A percentile compares a stretch with the other conserved stretches of the same genome.
These are phyloP conservation scores for Colletotrichum tropicale DNA, from an alignment of 2,329 filamentous ascomycete genomes.

Conservation along the genomic window DNA sequence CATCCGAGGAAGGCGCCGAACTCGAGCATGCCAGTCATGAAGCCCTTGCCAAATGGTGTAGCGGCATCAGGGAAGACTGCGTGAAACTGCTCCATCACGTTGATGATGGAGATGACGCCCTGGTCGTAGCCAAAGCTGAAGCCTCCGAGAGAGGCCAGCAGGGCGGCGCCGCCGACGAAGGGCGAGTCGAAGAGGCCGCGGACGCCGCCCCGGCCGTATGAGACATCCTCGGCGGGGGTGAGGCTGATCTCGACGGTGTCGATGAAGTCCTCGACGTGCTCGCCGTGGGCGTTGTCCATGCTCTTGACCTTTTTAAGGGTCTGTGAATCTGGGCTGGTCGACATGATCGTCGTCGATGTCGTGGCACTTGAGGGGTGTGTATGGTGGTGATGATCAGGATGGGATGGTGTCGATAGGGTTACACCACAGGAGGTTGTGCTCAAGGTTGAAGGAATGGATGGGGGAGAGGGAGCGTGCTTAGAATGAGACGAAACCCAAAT, in stretches of 20 bases:
- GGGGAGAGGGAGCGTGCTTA: not conserved
- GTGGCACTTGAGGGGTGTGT: not conserved
- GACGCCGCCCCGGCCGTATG: slow-evolving; percentile 13
- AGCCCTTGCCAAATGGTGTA: slow-evolving; percentile 9
- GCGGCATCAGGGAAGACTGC: slow-evolving; percentile 36
- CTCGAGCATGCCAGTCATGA: slow-evolving; percentile 48
- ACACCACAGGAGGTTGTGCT: not conserved
- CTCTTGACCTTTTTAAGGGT: slow-evolving; percentile 6
- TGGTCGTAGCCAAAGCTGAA: slow-evolving; percentile 38
- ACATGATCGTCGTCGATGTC: not conserved
- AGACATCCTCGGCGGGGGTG: slow-evolving; percentile 11
- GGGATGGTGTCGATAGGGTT: not conserved
- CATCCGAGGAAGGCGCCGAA: slow-evolving; percentile 43
- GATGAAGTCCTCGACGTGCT: slow-evolving; percentile 13
- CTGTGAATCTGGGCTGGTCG: not conserved
- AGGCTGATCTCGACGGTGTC: slow-evolving; percentile 7
- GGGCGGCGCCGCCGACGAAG: slow-evolving; percentile 17
- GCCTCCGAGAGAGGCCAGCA: slow-evolving; percentile 43
- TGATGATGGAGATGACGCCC: slow-evolving; percentile 44
- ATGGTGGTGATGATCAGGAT: not conserved
- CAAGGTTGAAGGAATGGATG: not conserved
- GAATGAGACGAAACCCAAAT: not conserved
- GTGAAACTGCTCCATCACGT: slow-evolving; percentile 51
- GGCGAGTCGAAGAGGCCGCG: slow-evolving; percentile 13
- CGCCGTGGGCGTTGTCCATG: not conserved